Evolutionary conservation across 225 moss, liverwort and hornwort species (phyloP), one percentile per base, ranked within the genome.

Genomic region (Pseudisothecium myosuroides): DNA sequence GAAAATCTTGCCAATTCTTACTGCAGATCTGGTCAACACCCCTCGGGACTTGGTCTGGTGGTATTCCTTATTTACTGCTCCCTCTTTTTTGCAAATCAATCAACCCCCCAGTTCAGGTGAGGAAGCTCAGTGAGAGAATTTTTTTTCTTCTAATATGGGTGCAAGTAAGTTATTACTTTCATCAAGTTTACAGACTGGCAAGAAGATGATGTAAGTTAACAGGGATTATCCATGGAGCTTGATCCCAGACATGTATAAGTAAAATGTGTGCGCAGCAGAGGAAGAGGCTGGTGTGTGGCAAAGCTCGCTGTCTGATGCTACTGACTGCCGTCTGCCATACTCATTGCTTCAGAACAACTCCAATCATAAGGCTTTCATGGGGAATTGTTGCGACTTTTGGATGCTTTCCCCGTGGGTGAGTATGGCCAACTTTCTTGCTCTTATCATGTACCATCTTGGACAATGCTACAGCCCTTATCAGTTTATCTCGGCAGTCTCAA

Each of bases 381-480:
- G 86, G 89, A 91, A 78, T 54, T 83, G 86, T 83, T 63, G 69
- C 36, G 1, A 8, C 86, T 62, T 83, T 68, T 72, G 41, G 82
- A 74, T 67, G 82, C 88, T 75, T 69, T 49, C 67, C 77, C 58
- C 43, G 36, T 73, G 68, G 75, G 50, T 68, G 52, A 60, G 41
- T 11, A 68, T 54, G 36, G 28, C 49, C 45, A 62, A 83, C 73
- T 50, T 87, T 24, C 75, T 67, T 81, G 85, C 91, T 67, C 91
- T 89, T 92, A 92, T 92, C 89, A 85, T 76, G 61, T 80, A 81
- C 76, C 84, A 43, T 75, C 87, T 89, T 67, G 89, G 89, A 69
- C 43, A 45, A 76, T 65, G 83, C 87, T 62, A 36, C 83, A 41
- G 89, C 91, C 80, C 83, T 87, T 87, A 91, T 89, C 89, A 87